Percentiles rank a stretch among this genome's conserved stretches.
Evolutionary conservation across 768 basidiomycete genomes (phyloP).

Genomic region (Amanita pseudoporphyria): DNA sequence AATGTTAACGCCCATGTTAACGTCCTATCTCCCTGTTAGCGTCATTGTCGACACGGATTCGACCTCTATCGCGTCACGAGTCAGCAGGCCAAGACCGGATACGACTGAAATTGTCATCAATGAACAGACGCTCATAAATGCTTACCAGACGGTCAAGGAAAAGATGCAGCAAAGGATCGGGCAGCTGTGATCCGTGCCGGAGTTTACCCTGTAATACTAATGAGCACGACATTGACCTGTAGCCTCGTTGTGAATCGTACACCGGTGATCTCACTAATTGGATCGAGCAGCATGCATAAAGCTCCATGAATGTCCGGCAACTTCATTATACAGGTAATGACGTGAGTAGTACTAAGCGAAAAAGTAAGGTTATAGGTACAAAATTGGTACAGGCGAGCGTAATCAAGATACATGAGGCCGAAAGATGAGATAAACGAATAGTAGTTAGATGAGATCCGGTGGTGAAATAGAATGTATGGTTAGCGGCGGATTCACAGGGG

Average conservation of each 20-base stretch:
- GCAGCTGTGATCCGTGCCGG: constrained; percentile 42
- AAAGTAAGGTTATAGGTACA: too few species aligned
- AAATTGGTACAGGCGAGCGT: not conserved
- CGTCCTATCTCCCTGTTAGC: constrained; percentile 26
- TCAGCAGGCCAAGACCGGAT: constrained; percentile 87
- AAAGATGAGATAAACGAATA: not conserved
- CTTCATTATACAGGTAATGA: not conserved
- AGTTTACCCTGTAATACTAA: not conserved
- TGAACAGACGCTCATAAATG: constrained; percentile 92
- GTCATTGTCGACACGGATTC: constrained; percentile 97
- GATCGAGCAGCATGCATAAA: too few species aligned
- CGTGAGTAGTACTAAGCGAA: not conserved
- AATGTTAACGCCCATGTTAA: too few species aligned
- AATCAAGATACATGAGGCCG: constrained; percentile 2
- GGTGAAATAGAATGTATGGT: not conserved
- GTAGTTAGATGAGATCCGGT: not conserved
- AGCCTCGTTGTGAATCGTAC: too few species aligned
- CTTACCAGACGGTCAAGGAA: constrained; percentile 85
- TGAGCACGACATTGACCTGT: not conserved
- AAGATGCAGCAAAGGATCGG: constrained; percentile 78
- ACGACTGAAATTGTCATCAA: constrained; percentile 97
- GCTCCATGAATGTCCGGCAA: too few species aligned
- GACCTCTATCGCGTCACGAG: constrained; percentile 89
- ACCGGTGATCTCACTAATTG: too few species aligned
- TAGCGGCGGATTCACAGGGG: not conserved